Evolutionary conservation across 345 rosid genomes (phyloP).

Genomic region (Erysimum cheiranthoides): DNA sequence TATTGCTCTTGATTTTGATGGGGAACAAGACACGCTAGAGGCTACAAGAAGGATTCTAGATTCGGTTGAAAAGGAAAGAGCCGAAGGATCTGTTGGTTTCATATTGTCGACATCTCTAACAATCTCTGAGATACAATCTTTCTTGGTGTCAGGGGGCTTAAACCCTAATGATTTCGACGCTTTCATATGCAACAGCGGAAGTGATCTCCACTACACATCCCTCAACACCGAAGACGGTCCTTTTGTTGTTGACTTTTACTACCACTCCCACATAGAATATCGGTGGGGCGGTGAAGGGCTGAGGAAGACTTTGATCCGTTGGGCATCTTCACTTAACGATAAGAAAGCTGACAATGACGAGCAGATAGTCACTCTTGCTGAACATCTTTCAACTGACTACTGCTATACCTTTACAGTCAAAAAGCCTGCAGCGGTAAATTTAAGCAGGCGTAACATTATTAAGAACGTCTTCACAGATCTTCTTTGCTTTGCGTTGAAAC

Average conservation of each 20-base stretch:
- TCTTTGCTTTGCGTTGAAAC: background rate
- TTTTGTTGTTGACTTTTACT: slow-evolving; percentile 84
- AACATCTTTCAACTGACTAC: slow-evolving; percentile 86
- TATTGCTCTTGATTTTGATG: slow-evolving; percentile 82
- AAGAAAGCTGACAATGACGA: slow-evolving; percentile 59
- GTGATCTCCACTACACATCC: slow-evolving; percentile 90
- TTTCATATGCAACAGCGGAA: slow-evolving; percentile 91
- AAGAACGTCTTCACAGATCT: background rate
- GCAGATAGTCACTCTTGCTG: slow-evolving; percentile 68
- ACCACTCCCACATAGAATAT: slow-evolving; percentile 93
- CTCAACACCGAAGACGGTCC: slow-evolving; percentile 68
- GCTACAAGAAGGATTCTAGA: slow-evolving; percentile 68
- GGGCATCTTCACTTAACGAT: slow-evolving; percentile 70
- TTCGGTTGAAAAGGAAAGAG: slow-evolving; percentile 81
- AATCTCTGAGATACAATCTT: slow-evolving; percentile 79
- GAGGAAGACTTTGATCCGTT: slow-evolving; percentile 90
- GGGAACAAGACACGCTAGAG: slow-evolving; percentile 54
- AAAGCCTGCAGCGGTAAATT: slow-evolving; percentile 66
- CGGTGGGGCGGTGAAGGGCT: slow-evolving; percentile 99
- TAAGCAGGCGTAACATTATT: background rate
- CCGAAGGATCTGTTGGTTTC: slow-evolving; percentile 82
- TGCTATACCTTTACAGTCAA: slow-evolving; percentile 79
- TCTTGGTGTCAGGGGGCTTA: slow-evolving; percentile 72
- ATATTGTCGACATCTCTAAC: slow-evolving; percentile 85
- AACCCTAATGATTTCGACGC: slow-evolving; percentile 90